These are phyloP conservation scores for Phaeomoniella chlamydospora DNA, from an alignment of 2,329 filamentous ascomycete genomes.

Conservation along the genomic window DNA sequence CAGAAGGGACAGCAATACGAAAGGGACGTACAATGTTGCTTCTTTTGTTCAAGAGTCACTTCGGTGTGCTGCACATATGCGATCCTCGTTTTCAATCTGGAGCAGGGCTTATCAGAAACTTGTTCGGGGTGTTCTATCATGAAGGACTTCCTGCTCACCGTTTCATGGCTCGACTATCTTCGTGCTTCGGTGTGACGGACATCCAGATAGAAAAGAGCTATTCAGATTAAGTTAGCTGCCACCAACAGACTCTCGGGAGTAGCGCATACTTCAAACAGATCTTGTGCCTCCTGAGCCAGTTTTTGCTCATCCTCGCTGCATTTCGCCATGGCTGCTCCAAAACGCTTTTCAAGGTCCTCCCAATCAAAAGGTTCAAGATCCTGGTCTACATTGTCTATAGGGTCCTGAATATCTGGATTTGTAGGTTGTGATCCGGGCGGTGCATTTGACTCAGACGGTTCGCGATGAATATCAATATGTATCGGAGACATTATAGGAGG, in stretches of 20 bases:
- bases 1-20: too few relatives aligned
- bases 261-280: constrained; percentile 44
- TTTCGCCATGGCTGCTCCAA: constrained; percentile 49
- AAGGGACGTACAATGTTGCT: constrained; percentile 57
- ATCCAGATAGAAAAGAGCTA: constrained; percentile 76
- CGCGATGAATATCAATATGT: too few relatives aligned
- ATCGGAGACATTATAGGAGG: too few relatives aligned
- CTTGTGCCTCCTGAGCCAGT: constrained; percentile 52
- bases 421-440: not conserved
- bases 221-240: constrained; percentile 5
- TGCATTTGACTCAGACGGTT: too few relatives aligned
- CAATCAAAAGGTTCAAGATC: constrained; percentile 53
- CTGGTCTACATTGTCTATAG: too few relatives aligned
- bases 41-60: constrained; percentile 54
- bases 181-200: constrained; percentile 53
- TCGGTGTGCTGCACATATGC: constrained; percentile 64
- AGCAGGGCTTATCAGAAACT: not conserved
- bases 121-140: too few relatives aligned
- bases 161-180: constrained; percentile 64
- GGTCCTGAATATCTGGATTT: constrained; percentile 6
- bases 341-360: constrained; percentile 59
- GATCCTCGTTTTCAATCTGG: constrained; percentile 63
- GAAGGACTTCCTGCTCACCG: too few relatives aligned
- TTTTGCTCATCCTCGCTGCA: constrained; percentile 50
- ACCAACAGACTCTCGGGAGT: not conserved